Percentiles rank a stretch among this genome's conserved stretches.
phyloP scores from a whole-genome alignment of 805 yeast species.

The Saccharomycopsis sp. region DNA sequence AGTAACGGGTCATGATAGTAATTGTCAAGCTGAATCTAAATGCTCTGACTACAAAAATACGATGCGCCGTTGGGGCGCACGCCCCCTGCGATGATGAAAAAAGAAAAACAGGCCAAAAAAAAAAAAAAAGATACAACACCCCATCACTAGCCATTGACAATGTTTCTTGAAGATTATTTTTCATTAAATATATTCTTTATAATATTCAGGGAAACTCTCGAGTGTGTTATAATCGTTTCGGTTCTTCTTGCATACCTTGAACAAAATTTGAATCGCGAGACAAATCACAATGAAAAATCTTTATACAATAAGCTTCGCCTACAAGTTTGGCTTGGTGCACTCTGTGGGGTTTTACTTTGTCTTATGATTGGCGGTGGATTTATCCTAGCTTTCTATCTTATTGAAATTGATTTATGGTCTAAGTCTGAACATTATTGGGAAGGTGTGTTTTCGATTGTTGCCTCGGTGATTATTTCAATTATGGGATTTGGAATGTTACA shows the following conservation, averaged over 20 bases:
- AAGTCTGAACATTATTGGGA: conserved; percentile 87
- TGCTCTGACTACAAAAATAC: no score
- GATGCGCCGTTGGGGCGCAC: no score
- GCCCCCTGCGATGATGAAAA: no score
- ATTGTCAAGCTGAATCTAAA: no score
- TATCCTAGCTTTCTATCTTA: conserved; percentile 59
- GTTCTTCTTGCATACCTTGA: conserved; percentile 86
- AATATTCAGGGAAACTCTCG: conserved; percentile 87
- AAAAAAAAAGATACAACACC: background rate
- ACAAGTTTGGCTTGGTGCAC: conserved; percentile 82
- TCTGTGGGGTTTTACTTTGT: conserved; percentile 63
- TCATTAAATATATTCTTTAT: conserved; percentile 60
- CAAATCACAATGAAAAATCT: background rate
- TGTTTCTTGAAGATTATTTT: conserved; percentile 16
- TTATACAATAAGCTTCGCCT: conserved; percentile 41
- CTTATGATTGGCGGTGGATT: conserved; percentile 66
- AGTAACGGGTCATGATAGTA: no score
- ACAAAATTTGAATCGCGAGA: conserved; percentile 33
- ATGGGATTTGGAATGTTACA: conserved; percentile 84
- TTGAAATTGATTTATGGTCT: conserved; percentile 85
- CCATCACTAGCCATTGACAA: background rate
- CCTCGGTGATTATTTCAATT: conserved; percentile 69
- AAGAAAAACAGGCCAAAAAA: no score
- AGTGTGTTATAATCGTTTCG: conserved; percentile 86
- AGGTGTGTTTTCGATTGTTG: conserved; percentile 70